Conservation (phyloP, 768 basidiomycete species). For the Kwoniella bestiolae region DNA sequence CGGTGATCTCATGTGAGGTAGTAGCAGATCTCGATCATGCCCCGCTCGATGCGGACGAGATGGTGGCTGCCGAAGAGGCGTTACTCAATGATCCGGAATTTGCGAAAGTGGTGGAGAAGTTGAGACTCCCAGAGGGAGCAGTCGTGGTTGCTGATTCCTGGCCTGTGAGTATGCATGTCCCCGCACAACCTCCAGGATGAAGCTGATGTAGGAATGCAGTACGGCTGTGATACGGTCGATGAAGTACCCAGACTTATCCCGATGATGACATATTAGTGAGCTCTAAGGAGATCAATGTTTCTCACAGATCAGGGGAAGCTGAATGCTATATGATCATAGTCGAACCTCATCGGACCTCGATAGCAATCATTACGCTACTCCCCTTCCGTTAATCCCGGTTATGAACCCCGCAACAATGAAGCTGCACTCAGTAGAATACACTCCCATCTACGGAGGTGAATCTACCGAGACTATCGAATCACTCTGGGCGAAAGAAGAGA, state of each 20-base stretch:
- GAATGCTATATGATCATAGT: conserved; percentile 9
- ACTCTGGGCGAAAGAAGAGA: conserved; percentile 12
- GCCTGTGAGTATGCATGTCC: conserved; percentile 5
- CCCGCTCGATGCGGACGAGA: conserved; percentile 25
- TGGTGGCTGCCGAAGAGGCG: conserved; percentile 26
- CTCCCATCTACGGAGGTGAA: conserved; percentile 21
- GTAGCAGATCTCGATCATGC: not conserved
- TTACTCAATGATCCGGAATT: conserved; percentile 22
- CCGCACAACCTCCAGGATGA: not conserved
- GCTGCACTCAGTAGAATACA: conserved; percentile 15
- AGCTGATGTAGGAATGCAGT: not conserved
- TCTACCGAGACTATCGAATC: conserved; percentile 14
- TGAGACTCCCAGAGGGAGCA: conserved; percentile 17
- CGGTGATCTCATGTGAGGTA: not conserved
- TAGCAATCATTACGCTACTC: conserved; percentile 27
- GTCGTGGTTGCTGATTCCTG: conserved; percentile 29
- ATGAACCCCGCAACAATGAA: conserved; percentile 16
- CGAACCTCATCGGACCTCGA: conserved; percentile 10
- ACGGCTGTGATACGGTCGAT: not conserved
- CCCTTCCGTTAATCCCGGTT: conserved; percentile 17
- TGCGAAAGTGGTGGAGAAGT: conserved; percentile 7
- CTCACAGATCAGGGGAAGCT: no score
- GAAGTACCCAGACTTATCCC: conserved; percentile 9
- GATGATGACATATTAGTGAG: conserved; percentile 18
- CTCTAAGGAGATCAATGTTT: no score